phyloP scores from a whole-genome alignment of 202 grass and related monocot genomes.

The Cymbopogon flexuosus region DNA sequence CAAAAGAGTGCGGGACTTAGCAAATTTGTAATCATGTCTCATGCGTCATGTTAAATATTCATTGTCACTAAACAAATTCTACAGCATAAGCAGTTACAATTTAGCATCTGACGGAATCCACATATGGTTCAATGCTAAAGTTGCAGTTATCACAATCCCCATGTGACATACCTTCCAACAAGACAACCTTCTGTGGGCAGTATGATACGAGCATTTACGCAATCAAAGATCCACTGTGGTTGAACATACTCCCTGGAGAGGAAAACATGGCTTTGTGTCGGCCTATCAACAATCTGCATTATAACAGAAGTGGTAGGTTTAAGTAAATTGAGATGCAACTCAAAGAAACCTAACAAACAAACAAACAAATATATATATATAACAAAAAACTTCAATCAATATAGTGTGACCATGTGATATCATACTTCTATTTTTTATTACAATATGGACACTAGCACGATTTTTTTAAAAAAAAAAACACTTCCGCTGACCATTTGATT shows the following conservation, averaged over 20 bases:
- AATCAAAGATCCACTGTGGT: conserved; percentile 95
- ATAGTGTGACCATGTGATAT: background rate
- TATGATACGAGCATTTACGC: conserved; percentile 64
- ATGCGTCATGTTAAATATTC: background rate
- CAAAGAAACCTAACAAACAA: background rate
- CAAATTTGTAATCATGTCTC: background rate
- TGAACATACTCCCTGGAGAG: conserved; percentile 91
- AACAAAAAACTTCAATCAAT: background rate
- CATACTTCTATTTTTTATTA: background rate
- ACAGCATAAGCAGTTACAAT: background rate
- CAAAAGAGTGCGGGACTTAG: background rate
- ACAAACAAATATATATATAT: background rate
- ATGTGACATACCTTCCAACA: conserved; percentile 74
- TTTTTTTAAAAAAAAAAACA: background rate
- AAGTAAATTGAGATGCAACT: background rate
- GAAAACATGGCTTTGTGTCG: conserved; percentile 90
- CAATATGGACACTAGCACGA: background rate
- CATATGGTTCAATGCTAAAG: background rate
- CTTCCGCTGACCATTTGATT: background rate
- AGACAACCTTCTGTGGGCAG: conserved; percentile 73
- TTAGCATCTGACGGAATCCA: background rate
- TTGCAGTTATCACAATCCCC: background rate
- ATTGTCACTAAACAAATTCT: background rate
- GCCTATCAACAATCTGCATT: conserved; percentile 95
- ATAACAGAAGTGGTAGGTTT: background rate